These are phyloP conservation scores for Zygosaccharomyces gambellarensis DNA, from an alignment of 805 yeast genomes.

Conservation along the genomic window DNA sequence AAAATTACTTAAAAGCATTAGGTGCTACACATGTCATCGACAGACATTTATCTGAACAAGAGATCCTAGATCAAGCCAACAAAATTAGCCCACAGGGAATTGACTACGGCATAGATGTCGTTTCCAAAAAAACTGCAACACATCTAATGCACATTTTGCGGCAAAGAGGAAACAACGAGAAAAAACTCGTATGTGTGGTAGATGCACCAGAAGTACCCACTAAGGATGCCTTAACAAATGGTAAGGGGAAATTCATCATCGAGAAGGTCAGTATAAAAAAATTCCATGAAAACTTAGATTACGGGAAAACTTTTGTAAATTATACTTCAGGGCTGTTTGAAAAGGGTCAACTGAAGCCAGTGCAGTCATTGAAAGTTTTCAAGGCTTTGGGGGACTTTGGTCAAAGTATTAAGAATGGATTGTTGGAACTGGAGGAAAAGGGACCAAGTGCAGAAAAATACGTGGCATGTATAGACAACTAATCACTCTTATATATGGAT, in stretches of 20 bases:
- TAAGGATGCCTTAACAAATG: constrained; percentile 9
- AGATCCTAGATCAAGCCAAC: constrained; percentile 18
- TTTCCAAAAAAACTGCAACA: constrained; percentile 39
- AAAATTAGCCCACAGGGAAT: constrained; percentile 30
- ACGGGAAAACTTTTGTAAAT: constrained; percentile 36
- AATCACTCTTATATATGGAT: background rate
- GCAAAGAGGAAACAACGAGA: constrained; percentile 10
- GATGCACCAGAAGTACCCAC: constrained; percentile 29
- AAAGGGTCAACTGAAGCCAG: constrained; percentile 32
- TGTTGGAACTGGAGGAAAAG: constrained; percentile 36
- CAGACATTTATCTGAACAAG: constrained; percentile 30
- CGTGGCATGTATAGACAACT: constrained; percentile 25
- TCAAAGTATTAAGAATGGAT: constrained; percentile 34
- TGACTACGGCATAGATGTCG: constrained; percentile 41
- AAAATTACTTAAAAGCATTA: constrained; percentile 32
- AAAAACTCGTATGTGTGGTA: constrained; percentile 39
- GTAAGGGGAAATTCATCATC: constrained; percentile 25
- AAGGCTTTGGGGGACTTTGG: constrained; percentile 32
- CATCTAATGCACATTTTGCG: constrained; percentile 32
- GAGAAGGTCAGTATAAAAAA: constrained; percentile 38
- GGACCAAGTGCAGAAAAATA: constrained; percentile 45
- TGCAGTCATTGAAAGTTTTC: constrained; percentile 34
- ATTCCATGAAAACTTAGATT: constrained; percentile 41
- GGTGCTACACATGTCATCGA: constrained; percentile 45
- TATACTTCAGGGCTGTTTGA: constrained; percentile 34